Evolutionary conservation across 73 alveolate species (phyloP).

Genomic region (Urostyla sp.): DNA sequence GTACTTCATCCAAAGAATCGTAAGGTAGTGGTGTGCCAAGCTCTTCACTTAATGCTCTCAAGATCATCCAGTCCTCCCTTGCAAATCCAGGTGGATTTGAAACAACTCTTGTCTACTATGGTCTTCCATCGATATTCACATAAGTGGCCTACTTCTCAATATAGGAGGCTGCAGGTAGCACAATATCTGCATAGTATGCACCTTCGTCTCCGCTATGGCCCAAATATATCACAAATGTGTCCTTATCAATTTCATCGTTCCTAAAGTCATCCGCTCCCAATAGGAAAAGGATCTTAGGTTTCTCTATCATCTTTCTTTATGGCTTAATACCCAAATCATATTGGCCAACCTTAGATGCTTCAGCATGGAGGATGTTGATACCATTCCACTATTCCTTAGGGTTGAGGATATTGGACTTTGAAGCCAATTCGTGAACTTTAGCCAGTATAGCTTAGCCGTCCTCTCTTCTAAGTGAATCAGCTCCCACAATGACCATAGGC

Average conservation of each 20-base stretch:
- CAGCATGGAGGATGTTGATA: slow-evolving; percentile 79
- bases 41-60: slow-evolving; percentile 91
- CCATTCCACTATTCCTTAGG: slow-evolving; percentile 86
- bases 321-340: slow-evolving; percentile 88
- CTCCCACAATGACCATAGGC: slow-evolving; percentile 83
- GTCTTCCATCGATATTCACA: slow-evolving; percentile 94
- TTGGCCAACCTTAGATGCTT: slow-evolving; percentile 85
- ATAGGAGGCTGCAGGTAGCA: slow-evolving; percentile 92
- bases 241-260: slow-evolving; percentile 89
- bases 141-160: slow-evolving; percentile 84
- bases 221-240: slow-evolving; percentile 87
- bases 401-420: slow-evolving; percentile 72
- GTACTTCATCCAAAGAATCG: slow-evolving; percentile 81
- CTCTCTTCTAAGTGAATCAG: slow-evolving; percentile 72
- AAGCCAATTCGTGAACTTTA: slow-evolving; percentile 63
- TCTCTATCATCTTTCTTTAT: slow-evolving; percentile 33
- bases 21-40: slow-evolving; percentile 88
- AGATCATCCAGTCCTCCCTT: slow-evolving; percentile 89
- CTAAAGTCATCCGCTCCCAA: slow-evolving; percentile 88
- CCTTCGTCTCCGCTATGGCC: slow-evolving; percentile 96
- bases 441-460: slow-evolving; percentile 85
- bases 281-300: slow-evolving; percentile 81
- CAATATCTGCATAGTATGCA: slow-evolving; percentile 89
- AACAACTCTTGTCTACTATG: slow-evolving; percentile 73
- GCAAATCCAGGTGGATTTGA: slow-evolving; percentile 87